Conservation (phyloP, 768 basidiomycete genomes). For the Mrakia blollopis region DNA sequence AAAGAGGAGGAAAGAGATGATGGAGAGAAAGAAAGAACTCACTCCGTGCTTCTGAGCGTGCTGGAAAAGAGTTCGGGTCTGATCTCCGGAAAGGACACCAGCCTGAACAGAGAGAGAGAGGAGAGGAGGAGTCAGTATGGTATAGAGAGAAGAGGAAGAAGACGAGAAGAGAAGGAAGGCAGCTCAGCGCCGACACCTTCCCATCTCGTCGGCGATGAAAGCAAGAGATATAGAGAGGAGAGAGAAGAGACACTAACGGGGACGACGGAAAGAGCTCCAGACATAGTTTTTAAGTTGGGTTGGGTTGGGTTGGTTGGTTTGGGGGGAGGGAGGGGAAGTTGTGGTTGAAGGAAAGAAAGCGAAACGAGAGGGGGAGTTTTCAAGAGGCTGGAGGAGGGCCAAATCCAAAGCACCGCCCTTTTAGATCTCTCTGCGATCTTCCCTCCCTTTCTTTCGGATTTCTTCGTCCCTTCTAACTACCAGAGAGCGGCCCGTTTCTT, state of each 20-base stretch:
- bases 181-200: not conserved
- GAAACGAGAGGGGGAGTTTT: no score
- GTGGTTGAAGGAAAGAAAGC: not conserved
- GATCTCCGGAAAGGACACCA: slow-evolving; percentile 91
- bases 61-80: slow-evolving; percentile 90
- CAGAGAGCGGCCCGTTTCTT: no score
- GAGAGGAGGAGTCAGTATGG: slow-evolving; percentile 8
- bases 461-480: no score
- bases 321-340: not conserved
- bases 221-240: not conserved
- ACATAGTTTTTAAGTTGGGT: slow-evolving; percentile 34
- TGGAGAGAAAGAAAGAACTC: slow-evolving; percentile 40
- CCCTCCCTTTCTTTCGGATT: no score
- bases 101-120: slow-evolving; percentile 51
- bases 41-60: slow-evolving; percentile 86
- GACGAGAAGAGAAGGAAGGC: not conserved
- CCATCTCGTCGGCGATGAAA: not conserved
- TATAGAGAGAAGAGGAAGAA: slow-evolving; percentile 17
- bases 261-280: slow-evolving; percentile 45
- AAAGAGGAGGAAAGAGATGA: not conserved
- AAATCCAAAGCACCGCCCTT: no score
- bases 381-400: no score
- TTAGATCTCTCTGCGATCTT: no score
- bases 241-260: slow-evolving; percentile 40
- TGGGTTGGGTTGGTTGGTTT: not conserved